Conservation (phyloP, 2,329 filamentous ascomycete species). For the Diaporthe vexans region DNA sequence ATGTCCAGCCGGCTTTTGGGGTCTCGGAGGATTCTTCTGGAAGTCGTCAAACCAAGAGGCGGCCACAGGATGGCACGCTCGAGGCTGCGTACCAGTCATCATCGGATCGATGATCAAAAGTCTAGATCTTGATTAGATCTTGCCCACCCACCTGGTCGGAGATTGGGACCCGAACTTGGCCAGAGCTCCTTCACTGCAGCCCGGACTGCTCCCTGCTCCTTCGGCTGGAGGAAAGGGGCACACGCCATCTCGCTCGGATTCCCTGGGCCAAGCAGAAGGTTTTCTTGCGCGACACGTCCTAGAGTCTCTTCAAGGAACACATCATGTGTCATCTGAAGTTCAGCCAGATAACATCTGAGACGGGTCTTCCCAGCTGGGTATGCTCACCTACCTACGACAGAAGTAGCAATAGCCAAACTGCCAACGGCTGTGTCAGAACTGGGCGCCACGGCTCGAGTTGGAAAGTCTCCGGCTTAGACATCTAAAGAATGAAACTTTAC, state of each 20-base stretch:
- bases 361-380: conserved; percentile 5
- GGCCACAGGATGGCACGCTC: background rate
- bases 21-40: background rate
- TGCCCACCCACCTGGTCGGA: background rate
- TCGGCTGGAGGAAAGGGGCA: background rate
- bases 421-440: background rate
- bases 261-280: background rate
- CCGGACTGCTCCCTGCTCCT: background rate
- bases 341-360: conserved; percentile 16
- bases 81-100: background rate
- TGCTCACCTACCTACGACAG: background rate
- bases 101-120: conserved; percentile 11
- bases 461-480: background rate
- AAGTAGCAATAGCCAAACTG: background rate
- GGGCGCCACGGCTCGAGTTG: background rate
- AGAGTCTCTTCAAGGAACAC: background rate
- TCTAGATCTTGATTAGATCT: conserved; percentile 30
- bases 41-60: background rate
- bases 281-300: background rate
- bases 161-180: conserved; percentile 10
- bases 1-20: background rate
- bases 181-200: background rate
- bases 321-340: conserved; percentile 5
- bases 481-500: background rate
- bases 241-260: background rate